Base-by-base conservation (phyloP, 805 yeast genomes). In the Hanseniaspora lindneri region DNA sequence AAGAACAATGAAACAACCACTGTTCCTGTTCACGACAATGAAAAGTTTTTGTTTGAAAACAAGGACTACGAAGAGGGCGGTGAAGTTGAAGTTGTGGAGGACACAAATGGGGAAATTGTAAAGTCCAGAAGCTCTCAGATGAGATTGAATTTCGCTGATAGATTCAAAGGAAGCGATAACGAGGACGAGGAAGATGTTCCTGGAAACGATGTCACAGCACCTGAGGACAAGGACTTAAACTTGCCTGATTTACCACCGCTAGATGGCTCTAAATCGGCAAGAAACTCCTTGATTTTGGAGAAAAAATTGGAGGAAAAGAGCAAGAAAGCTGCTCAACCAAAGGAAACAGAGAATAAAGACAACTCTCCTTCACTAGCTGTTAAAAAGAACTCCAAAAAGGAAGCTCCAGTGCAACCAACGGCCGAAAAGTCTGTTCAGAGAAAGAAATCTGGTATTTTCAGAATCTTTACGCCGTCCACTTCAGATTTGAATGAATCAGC, bases 91-190 rank as follows among this genome's bases (percentile, higher is more conserved):
- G 58, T 57, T n/a, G 60, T 60, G 20, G 50, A 50, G 29, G 54
- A 55, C 25, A 17, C 53, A 23, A 35, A 54, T 24, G 58, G 54
- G 21, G 60, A 59, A 34, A 55, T 58, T 14, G 52, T 20, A 5
- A 49, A 25, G 48, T 47, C 35, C 34, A 51, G 20, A 58, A 54
- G 41, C 30, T 42, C 43, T 33, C 48, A 37, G 32, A 43, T 66
- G 44, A 67, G 66, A 53, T 51, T 67, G 47, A 66, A 65, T 52
- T 66, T 60, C 52, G 69, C 71, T 39, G 71, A 68, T 53, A 62
- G 71, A 53, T 60, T 65, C 42, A 60, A 59, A 29, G 51, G 47
- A 17, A 41, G 51, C 14, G 42, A 41, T 36, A 39, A 47, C n/a
- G 44, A 47, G 17, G 50, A 47, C 2, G 50, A 44, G 4, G 49